phyloP scores from a whole-genome alignment of 2,329 filamentous ascomycete genomes.

The Fusarium siculi region DNA sequence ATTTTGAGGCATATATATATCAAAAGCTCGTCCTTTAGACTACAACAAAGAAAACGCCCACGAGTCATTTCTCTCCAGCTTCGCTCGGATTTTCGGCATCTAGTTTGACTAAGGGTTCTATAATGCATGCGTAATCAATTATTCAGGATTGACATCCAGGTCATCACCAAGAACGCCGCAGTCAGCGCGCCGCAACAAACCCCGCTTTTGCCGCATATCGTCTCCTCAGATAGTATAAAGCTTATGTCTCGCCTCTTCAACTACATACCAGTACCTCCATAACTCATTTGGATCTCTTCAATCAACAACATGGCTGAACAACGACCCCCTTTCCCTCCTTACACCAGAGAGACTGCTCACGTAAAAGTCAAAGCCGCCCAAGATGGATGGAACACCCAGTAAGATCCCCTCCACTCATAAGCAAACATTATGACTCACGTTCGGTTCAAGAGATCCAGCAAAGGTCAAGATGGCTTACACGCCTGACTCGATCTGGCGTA shows the following conservation, averaged over 20 bases:
- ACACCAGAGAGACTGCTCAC: constrained; percentile 75
- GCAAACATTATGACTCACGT: neutral
- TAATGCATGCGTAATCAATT: neutral
- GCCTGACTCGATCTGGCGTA: constrained; percentile 81
- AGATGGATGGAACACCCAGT: constrained; percentile 84
- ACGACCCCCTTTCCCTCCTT: constrained; percentile 71
- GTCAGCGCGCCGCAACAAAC: neutral
- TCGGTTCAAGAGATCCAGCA: constrained; percentile 65
- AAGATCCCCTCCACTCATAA: constrained; percentile 27
- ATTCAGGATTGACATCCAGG: neutral
- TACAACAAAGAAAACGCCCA: too few species aligned
- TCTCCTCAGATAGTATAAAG: neutral
- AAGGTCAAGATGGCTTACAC: constrained; percentile 79
- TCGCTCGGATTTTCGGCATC: neutral
- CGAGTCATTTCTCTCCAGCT: too few species aligned
- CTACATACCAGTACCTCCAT: neutral
- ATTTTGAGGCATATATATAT: neutral
- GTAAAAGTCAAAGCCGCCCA: constrained; percentile 87
- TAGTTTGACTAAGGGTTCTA: neutral
- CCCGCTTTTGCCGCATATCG: neutral
- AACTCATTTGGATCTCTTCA: neutral
- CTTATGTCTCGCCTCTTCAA: neutral
- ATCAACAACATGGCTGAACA: constrained; percentile 25
- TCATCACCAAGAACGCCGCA: neutral
- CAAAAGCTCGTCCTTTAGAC: accelerated